Evolutionary conservation across 345 rosid species (phyloP).

Genomic region (Trapa bicornis): DNA sequence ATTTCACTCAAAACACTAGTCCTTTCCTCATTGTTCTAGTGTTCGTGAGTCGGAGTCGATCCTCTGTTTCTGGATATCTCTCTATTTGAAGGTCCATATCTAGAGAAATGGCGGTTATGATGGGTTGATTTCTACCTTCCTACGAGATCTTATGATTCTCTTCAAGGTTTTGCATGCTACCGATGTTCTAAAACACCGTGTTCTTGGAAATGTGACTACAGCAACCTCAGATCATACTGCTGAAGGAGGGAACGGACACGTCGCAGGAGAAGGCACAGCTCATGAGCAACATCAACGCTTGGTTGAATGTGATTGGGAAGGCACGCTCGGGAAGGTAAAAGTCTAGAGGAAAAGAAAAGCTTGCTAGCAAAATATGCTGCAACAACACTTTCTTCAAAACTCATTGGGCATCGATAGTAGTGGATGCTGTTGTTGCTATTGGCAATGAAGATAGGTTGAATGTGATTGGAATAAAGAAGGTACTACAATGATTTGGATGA

Average conservation of each 20-base stretch:
- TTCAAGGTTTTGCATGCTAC: neutral
- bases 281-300: conserved; percentile 91
- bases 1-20: conserved; percentile 4
- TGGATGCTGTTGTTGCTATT: conserved; percentile 85
- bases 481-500: conserved; percentile 4
- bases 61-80: neutral
- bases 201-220: conserved; percentile 19
- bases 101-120: conserved; percentile 22
- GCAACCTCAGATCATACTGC: conserved; percentile 98
- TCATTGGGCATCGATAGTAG: conserved; percentile 93
- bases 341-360: conserved; percentile 80
- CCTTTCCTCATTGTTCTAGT: neutral
- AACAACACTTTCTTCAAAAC: conserved; percentile 91
- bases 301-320: no score
- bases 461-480: conserved; percentile 95
- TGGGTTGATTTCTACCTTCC: conserved; percentile 11
- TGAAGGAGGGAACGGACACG: conserved; percentile 96
- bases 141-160: neutral
- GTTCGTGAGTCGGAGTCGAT: neutral
- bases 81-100: conserved; percentile 2
- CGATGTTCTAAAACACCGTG: neutral
- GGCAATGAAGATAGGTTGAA: conserved; percentile 71
- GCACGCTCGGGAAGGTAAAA: no score
- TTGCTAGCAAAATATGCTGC: conserved; percentile 85
- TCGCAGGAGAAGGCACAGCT: conserved; percentile 96